Percentiles rank a stretch among this genome's conserved stretches.
Conservation (phyloP, 257 asterid species). For the Solanum neorickii region DNA sequence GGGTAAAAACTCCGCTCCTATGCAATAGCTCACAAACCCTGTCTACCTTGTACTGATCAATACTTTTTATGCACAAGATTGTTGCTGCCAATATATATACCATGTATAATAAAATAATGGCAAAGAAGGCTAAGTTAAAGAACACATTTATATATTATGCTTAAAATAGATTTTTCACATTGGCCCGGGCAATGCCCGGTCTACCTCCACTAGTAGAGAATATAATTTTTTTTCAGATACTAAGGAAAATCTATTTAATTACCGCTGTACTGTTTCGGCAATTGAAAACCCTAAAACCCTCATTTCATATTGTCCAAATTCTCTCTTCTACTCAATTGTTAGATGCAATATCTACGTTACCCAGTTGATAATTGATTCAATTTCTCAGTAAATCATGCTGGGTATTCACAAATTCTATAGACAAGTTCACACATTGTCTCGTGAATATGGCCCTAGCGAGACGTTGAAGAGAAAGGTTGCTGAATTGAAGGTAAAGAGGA, state of each 20-base stretch:
- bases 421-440: conserved; percentile 39
- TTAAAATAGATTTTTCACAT: no score
- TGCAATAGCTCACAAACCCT: no score
- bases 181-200: no score
- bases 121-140: no score
- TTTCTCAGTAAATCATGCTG: conserved; percentile 13
- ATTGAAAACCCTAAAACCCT: not conserved
- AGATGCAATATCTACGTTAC: not conserved
- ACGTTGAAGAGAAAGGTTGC: conserved; percentile 47
- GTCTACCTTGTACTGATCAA: no score
- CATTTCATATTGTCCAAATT: not conserved
- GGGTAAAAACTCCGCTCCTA: no score
- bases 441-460: conserved; percentile 46
- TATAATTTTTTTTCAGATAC: not conserved
- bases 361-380: not conserved
- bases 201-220: no score
- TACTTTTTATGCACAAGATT: no score
- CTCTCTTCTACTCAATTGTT: not conserved
- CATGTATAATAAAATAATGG: no score
- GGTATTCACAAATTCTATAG: conserved; percentile 29
- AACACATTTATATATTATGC: no score
- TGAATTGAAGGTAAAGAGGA: conserved; percentile 42
- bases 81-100: no score
- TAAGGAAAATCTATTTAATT: not conserved
- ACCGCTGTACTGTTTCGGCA: not conserved